A percentile compares a stretch with the other conserved stretches of the same genome.
Conservation (phyloP, 768 basidiomycete species). For the Omphalotus guepiniiformis region DNA sequence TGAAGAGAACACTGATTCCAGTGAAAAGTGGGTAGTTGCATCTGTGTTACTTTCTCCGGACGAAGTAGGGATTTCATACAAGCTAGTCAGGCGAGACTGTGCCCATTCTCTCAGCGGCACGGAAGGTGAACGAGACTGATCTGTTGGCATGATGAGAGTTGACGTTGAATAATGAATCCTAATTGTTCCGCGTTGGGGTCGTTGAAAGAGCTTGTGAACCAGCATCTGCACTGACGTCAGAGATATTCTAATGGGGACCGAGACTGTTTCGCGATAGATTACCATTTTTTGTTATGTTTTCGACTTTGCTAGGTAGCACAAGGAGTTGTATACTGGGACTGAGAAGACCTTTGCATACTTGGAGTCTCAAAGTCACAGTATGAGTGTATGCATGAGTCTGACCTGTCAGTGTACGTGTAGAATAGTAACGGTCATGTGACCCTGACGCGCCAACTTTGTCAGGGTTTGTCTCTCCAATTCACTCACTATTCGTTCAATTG, state of each 20-base stretch:
- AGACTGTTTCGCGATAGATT: too few relatives aligned
- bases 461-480: neutral
- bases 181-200: neutral
- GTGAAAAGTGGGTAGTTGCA: slow-evolving; percentile 7
- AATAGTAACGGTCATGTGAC: too few relatives aligned
- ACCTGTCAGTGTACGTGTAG: too few relatives aligned
- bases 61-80: slow-evolving; percentile 20
- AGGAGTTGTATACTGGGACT: too few relatives aligned
- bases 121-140: neutral
- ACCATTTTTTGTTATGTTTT: too few relatives aligned
- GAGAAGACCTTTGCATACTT: too few relatives aligned
- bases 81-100: slow-evolving; percentile 21
- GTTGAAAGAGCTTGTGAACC: neutral
- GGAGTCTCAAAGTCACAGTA: too few relatives aligned
- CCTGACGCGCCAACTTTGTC: too few relatives aligned
- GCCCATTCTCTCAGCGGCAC: slow-evolving; percentile 22
- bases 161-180: too few relatives aligned
- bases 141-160: neutral
- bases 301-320: too few relatives aligned
- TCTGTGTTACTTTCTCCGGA: slow-evolving; percentile 3
- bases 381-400: too few relatives aligned
- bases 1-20: slow-evolving; percentile 29
- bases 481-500: neutral
- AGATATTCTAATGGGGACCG: too few relatives aligned
- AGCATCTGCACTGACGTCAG: neutral